Conservation (phyloP, 495 filamentous ascomycete genomes). For the Eremomyces bilateralis region DNA sequence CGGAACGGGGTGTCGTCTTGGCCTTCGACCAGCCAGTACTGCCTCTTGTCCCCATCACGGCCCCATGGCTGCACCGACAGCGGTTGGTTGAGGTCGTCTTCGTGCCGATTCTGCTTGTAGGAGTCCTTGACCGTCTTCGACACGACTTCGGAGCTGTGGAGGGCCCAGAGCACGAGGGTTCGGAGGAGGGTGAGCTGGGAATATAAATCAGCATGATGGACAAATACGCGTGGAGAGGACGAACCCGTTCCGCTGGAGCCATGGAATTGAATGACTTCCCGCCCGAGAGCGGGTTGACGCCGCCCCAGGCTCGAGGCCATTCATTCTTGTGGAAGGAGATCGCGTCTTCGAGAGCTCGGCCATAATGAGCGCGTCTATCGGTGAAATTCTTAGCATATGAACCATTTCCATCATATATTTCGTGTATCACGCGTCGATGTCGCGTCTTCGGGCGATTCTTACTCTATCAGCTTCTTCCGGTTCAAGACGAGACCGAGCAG, state of each 20-base stretch:
- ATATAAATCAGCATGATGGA: slow-evolving; percentile 3
- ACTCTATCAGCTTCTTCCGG: slow-evolving; percentile 97
- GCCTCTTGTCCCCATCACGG: slow-evolving; percentile 66
- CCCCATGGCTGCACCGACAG: slow-evolving; percentile 93
- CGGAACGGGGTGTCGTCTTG: slow-evolving; percentile 84
- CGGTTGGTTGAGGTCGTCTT: slow-evolving; percentile 82
- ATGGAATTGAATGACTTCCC: slow-evolving; percentile 58
- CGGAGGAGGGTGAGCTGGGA: slow-evolving; percentile 55
- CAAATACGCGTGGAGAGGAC: slow-evolving; percentile 15
- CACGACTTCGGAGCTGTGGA: slow-evolving; percentile 74
- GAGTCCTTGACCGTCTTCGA: slow-evolving; percentile 60
- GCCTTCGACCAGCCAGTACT: slow-evolving; percentile 87
- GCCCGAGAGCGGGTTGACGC: slow-evolving; percentile 63
- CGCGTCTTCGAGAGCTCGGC: slow-evolving; percentile 83
- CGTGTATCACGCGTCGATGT: not conserved
- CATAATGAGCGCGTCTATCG: slow-evolving; percentile 59
- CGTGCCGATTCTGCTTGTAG: slow-evolving; percentile 76
- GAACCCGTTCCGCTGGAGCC: slow-evolving; percentile 59
- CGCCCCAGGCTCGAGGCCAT: slow-evolving; percentile 77
- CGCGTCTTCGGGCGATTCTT: slow-evolving; percentile 23
- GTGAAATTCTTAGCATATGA: too few relatives aligned
- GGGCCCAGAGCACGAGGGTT: slow-evolving; percentile 66
- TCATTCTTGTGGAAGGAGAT: slow-evolving; percentile 64
- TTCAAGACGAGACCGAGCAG: slow-evolving; percentile 75
- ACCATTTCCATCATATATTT: too few relatives aligned